phyloP scores from a whole-genome alignment of 139 green algal species.

The Desmodesmus armatus region DNA sequence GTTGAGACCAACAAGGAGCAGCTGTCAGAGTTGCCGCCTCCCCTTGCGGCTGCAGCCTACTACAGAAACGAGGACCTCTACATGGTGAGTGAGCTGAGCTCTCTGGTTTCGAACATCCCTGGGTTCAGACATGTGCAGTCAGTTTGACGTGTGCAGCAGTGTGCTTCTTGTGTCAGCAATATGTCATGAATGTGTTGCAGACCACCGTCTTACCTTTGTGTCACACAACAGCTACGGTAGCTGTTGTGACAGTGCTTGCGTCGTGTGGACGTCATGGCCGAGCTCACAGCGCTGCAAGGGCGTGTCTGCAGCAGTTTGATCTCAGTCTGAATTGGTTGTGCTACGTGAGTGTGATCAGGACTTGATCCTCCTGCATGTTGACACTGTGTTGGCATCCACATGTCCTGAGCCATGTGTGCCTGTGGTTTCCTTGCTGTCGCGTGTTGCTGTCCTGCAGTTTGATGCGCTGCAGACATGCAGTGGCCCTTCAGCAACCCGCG shows the following conservation, averaged over 20 bases:
- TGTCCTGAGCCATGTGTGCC: not conserved
- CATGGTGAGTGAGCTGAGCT: constrained; percentile 48
- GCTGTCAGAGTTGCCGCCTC: constrained; percentile 85
- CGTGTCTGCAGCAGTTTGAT: too few species aligned
- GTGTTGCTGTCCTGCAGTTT: constrained; percentile 22
- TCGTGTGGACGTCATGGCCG: not conserved
- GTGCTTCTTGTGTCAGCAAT: not conserved
- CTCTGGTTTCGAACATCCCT: too few species aligned
- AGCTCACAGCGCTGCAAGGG: too few species aligned
- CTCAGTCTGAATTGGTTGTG: too few species aligned
- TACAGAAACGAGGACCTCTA: constrained; percentile 91
- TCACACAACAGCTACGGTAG: too few species aligned
- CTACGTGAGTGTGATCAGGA: too few species aligned
- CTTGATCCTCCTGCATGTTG: too few species aligned
- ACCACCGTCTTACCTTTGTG: too few species aligned
- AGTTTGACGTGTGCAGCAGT: not conserved
- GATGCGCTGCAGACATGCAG: constrained; percentile 45
- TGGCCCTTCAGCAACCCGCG: constrained; percentile 21
- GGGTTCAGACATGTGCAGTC: too few species aligned
- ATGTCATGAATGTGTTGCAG: too few species aligned
- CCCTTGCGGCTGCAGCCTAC: constrained; percentile 89
- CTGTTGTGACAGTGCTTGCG: too few species aligned
- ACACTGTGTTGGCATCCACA: not conserved
- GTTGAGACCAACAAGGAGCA: constrained; percentile 61
- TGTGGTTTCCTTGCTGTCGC: not conserved